Percentiles rank a stretch among this genome's conserved stretches.
Evolutionary conservation across 208 protist genomes (phyloP).

Genomic region (Leishmania braziliensis): DNA sequence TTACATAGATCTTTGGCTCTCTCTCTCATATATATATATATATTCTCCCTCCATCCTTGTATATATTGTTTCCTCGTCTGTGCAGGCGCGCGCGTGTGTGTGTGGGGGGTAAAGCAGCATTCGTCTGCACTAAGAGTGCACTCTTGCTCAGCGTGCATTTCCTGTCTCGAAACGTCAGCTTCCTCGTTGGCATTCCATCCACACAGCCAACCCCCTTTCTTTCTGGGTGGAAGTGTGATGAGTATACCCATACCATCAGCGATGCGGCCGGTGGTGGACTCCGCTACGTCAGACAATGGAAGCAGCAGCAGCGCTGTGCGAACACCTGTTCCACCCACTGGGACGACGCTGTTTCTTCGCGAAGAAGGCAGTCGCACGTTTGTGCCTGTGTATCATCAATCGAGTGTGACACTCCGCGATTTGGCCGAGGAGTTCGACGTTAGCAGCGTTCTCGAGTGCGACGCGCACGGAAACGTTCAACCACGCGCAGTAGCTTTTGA

Average conservation of each 20-base stretch:
- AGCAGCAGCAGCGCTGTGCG: constrained; percentile 5
- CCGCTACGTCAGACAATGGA: background rate
- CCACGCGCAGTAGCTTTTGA: constrained; percentile 79
- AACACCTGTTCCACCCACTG: constrained; percentile 16
- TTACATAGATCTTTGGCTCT: background rate
- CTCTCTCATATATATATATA: background rate
- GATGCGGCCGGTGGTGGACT: background rate
- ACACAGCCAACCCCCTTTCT: background rate
- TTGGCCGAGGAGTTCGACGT: constrained; percentile 81
- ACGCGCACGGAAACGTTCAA: constrained; percentile 61
- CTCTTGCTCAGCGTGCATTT: background rate
- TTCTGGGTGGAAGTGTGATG: background rate
- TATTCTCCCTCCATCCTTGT: background rate
- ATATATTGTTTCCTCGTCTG: background rate
- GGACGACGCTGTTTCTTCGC: constrained; percentile 52
- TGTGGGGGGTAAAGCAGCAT: background rate
- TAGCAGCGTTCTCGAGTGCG: constrained; percentile 86
- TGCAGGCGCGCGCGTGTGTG: background rate
- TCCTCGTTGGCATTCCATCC: background rate
- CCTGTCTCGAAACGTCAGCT: background rate
- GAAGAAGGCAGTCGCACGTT: constrained; percentile 47
- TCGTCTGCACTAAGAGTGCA: background rate
- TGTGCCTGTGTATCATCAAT: constrained; percentile 51
- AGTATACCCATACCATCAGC: background rate
- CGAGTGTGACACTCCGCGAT: constrained; percentile 68